These are phyloP conservation scores for Cryptosporidium ryanae DNA, from an alignment of 169 alveolate species.

Conservation along the genomic window DNA sequence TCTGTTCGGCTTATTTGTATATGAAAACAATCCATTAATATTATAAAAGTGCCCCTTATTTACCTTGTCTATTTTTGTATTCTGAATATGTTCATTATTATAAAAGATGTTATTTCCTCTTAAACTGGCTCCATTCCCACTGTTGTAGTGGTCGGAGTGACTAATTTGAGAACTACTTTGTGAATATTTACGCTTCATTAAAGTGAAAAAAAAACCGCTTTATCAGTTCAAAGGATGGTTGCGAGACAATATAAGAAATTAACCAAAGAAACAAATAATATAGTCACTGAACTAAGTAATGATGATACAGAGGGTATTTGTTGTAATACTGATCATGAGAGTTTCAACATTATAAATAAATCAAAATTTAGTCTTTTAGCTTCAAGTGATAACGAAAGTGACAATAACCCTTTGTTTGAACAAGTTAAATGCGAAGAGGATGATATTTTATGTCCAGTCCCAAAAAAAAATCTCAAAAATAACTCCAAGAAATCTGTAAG, in stretches of 20 bases:
- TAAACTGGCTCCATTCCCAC: background rate
- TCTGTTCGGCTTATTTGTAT: too few species aligned
- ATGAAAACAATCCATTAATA: background rate
- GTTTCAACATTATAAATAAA: too few species aligned
- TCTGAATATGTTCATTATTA: background rate
- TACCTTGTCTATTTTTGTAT: background rate
- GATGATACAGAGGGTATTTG: background rate
- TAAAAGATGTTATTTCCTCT: background rate
- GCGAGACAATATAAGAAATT: constrained; percentile 33
- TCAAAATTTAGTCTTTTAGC: too few species aligned
- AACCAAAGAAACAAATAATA: background rate
- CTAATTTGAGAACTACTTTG: constrained; percentile 33
- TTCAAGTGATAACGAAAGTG: too few species aligned
- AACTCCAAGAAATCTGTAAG: too few species aligned
- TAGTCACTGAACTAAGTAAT: background rate
- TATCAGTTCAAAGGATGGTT: constrained; percentile 11
- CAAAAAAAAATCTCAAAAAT: too few species aligned
- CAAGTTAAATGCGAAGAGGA: too few species aligned
- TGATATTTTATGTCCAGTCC: too few species aligned
- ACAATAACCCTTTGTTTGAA: too few species aligned
- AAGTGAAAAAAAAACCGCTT: background rate
- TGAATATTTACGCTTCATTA: constrained; percentile 64
- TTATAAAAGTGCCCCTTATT: background rate
- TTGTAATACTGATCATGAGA: too few species aligned
- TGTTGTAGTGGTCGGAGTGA: background rate